Conservation (phyloP, 768 basidiomycete genomes). For the Kockovaella imperatae region DNA sequence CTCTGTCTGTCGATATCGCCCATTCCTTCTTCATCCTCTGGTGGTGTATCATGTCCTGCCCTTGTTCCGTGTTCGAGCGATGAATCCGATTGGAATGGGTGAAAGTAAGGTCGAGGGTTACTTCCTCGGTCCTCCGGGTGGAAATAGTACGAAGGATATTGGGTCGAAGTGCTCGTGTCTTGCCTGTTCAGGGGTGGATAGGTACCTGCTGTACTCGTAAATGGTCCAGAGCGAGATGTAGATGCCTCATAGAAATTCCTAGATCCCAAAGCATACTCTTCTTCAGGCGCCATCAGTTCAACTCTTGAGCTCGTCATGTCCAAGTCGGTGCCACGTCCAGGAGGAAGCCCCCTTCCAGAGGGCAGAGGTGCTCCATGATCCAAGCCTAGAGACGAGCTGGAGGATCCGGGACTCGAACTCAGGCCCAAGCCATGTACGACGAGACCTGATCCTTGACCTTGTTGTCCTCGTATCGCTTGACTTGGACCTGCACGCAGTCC, state of each 20-base stretch:
- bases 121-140: background rate
- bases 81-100: conserved; percentile 1
- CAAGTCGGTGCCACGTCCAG: no score
- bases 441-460: background rate
- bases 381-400: background rate
- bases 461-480: no score
- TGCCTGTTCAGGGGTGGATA: no score
- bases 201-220: background rate
- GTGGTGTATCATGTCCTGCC: background rate
- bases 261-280: conserved; percentile 13
- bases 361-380: background rate
- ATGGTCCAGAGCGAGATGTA: background rate
- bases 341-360: no score
- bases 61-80: conserved; percentile 1
- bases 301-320: no score
- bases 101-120: conserved; percentile 5
- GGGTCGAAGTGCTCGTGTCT: background rate
- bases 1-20: conserved; percentile 11
- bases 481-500: conserved; percentile 1
- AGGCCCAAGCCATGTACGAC: background rate
- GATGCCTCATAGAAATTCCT: background rate
- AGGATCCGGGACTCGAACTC: background rate
- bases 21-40: background rate
- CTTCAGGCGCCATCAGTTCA: no score
- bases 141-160: no score